Evolutionary conservation across 176 grass and related monocot genomes (phyloP), one percentile per base, ranked within the genome.

Genomic region (Lolium perenne): DNA sequence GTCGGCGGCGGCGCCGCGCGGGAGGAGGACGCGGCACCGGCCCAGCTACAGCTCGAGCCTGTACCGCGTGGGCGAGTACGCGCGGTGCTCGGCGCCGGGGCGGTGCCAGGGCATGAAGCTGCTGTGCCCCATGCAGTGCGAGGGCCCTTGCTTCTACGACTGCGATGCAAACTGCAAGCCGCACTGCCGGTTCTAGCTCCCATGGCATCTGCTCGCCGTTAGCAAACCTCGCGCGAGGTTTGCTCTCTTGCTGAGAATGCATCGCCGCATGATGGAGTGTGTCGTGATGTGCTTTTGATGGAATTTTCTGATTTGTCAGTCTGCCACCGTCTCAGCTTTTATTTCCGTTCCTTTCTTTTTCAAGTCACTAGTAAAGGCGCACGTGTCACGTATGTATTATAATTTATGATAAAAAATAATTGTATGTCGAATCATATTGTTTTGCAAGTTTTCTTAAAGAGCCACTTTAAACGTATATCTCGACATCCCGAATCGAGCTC

Each of bases 131-230:
- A 98, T 98, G 89, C 95, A 95, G 8, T 95, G 95, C 67, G 80
- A 98, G 6, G 93, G 95, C 0, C 93, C 95, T 4, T 98, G 87
- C 83, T 98, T 98, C 88, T 98, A 98, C 64, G 95, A 95, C 87
- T 95, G 95, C 47, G 85, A 79, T 16, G 87, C 85, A 87, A 98
- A 95, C 76, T 95, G 95, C 91, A 91, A 74, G 81, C 87, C 95
- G 25, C 95, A 95, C 80, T 98, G 95, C 91, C 87, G 89, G 53
- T 93, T 93, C 87, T 90, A 95, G 82, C 63, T 6, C 56, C 6
- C 7, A 13, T 15, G 53, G 38, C n/a, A 1, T 11, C 32, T 59
- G 23, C 50, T 1, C 5, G 16, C 16, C 53, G 15, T 55, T 29
- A 29, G 29, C 29, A 29, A 29, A 29, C 29, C 29, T 64, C 23